These are phyloP conservation scores for Annulohypoxylon moriforme DNA, from an alignment of 495 filamentous ascomycete genomes.

Conservation along the genomic window DNA sequence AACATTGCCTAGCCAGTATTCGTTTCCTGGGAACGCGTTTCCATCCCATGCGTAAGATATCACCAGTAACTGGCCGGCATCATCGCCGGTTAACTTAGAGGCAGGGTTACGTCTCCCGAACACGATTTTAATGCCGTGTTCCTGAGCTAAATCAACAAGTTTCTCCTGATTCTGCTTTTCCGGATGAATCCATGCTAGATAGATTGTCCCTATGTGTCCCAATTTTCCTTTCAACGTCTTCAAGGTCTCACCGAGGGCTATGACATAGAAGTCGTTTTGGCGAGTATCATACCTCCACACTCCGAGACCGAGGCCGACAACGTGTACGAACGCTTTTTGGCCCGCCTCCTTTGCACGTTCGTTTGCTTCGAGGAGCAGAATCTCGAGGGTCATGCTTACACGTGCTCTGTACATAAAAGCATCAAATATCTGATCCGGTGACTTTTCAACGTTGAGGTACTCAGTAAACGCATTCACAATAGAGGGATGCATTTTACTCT, in stretches of 20 bases:
- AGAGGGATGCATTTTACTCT: conserved; percentile 26
- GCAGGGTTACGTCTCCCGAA: conserved; percentile 51
- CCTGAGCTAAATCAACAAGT: background rate
- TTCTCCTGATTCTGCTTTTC: background rate
- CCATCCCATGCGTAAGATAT: conserved; percentile 56
- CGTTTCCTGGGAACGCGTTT: conserved; percentile 54
- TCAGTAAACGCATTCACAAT: conserved; percentile 35
- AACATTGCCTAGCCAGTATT: conserved; percentile 51
- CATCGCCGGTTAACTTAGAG: conserved; percentile 35
- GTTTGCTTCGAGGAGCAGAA: conserved; percentile 50
- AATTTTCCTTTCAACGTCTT: background rate
- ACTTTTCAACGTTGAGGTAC: conserved; percentile 24
- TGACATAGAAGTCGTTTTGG: conserved; percentile 40
- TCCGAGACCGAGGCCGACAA: conserved; percentile 54
- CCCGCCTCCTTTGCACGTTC: conserved; percentile 34
- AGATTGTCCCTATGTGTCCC: conserved; percentile 28
- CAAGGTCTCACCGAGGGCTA: conserved; percentile 38
- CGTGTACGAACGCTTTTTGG: conserved; percentile 49
- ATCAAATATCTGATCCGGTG: conserved; percentile 18
- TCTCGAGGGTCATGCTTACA: conserved; percentile 45
- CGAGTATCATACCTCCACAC: conserved; percentile 41
- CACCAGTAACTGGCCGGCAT: conserved; percentile 46
- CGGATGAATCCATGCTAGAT: conserved; percentile 30
- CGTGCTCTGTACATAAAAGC: conserved; percentile 42
- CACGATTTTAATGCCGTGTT: conserved; percentile 35